These are phyloP conservation scores for Neofusicoccum ribis DNA, from an alignment of 2,329 filamentous ascomycete species.

Conservation along the genomic window DNA sequence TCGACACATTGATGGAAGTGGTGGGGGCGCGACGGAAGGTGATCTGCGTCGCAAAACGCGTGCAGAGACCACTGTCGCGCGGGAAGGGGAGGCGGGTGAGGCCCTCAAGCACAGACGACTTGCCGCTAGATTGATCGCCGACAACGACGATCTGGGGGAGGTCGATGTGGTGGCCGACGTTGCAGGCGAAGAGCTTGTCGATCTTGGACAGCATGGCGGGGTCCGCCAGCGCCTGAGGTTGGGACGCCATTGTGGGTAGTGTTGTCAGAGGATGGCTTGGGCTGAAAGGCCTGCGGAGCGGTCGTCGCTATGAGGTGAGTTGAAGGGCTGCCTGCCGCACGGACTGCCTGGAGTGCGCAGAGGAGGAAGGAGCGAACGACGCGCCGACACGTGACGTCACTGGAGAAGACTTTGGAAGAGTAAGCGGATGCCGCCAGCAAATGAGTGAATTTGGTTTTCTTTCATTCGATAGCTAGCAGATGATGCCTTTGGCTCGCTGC, in stretches of 20 bases:
- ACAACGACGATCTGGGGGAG: constrained; percentile 29
- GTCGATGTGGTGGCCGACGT: constrained; percentile 34
- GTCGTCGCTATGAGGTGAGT: background rate
- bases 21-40: constrained; percentile 37
- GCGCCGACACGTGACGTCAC: background rate
- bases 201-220: constrained; percentile 34
- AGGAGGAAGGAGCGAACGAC: background rate
- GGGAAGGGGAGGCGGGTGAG: constrained; percentile 42
- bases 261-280: background rate
- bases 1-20: constrained; percentile 33
- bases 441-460: too few relatives aligned
- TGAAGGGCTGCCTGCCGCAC: background rate
- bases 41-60: constrained; percentile 50
- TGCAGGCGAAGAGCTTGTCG: constrained; percentile 37
- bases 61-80: constrained; percentile 41
- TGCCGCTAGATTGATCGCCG: constrained; percentile 45
- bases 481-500: too few relatives aligned
- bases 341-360: background rate
- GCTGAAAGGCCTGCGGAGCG: too few relatives aligned
- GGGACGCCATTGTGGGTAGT: background rate
- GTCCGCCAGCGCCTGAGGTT: background rate
- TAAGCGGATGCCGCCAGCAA: too few relatives aligned
- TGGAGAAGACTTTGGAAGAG: background rate
- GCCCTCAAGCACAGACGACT: constrained; percentile 35
- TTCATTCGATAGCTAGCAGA: too few relatives aligned